These are phyloP conservation scores for Scenedesmus sp. DNA, from an alignment of 163 green algal genomes.

Conservation along the genomic window DNA sequence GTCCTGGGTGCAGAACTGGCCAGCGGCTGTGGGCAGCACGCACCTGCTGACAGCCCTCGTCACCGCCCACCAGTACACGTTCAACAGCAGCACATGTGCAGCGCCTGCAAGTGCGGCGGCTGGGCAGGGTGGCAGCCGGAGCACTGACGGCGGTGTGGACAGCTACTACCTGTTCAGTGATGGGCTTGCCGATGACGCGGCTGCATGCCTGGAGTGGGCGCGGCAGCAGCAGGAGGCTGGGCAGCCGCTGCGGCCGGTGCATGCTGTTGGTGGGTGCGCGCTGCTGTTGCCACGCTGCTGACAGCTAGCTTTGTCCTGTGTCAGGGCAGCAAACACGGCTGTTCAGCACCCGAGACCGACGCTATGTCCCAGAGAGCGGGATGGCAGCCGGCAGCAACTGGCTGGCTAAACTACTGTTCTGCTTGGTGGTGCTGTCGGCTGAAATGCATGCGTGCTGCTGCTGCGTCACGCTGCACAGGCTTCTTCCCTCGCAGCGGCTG, in stretches of 20 bases:
- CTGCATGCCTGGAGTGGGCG: slow-evolving; percentile 68
- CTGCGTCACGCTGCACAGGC: background rate
- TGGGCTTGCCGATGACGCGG: slow-evolving; percentile 58
- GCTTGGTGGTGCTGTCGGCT: no score
- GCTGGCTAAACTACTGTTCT: no score
- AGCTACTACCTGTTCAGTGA: slow-evolving; percentile 77
- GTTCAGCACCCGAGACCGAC: no score
- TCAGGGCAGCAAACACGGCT: no score
- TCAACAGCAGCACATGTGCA: slow-evolving; percentile 12
- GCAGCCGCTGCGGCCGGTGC: slow-evolving; percentile 64
- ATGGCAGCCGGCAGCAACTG: no score
- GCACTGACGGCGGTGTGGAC: slow-evolving; percentile 20
- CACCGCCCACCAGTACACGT: slow-evolving; percentile 54
- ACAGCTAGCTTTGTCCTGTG: background rate
- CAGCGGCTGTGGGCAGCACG: slow-evolving; percentile 73
- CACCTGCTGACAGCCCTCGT: slow-evolving; percentile 64
- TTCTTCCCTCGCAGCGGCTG: slow-evolving; percentile 55
- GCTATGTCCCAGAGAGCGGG: no score
- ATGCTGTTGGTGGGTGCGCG: slow-evolving; percentile 63
- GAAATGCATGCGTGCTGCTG: background rate
- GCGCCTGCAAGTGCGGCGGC: background rate
- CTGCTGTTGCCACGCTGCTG: background rate
- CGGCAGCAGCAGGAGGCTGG: slow-evolving; percentile 38
- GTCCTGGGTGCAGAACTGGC: slow-evolving; percentile 77
- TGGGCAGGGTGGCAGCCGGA: background rate